Conservation (phyloP, 352 stramenopile species). For the Pythium dissimile region DNA sequence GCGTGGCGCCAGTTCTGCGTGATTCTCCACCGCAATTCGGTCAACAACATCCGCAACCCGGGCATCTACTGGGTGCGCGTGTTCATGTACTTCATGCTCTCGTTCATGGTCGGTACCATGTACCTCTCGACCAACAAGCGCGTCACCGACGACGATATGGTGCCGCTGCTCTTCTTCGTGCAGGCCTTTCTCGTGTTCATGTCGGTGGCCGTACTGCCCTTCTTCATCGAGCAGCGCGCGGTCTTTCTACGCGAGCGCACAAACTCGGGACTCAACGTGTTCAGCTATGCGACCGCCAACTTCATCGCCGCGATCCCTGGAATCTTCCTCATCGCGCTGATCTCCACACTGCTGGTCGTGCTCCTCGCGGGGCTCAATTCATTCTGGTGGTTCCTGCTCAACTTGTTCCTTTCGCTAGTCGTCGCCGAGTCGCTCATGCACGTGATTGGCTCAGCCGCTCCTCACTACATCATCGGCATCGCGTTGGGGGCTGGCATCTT, state of each 20-base stretch:
- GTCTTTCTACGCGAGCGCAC: conserved; percentile 82
- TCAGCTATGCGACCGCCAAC: conserved; percentile 57
- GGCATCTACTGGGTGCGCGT: conserved; percentile 68
- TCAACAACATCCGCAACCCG: conserved; percentile 62
- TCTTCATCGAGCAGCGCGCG: conserved; percentile 73
- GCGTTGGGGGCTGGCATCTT: conserved; percentile 74
- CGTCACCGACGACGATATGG: conserved; percentile 35
- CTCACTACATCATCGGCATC: conserved; percentile 88
- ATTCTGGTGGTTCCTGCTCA: conserved; percentile 31
- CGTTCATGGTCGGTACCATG: conserved; percentile 69
- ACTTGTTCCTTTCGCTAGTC: conserved; percentile 67
- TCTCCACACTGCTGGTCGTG: conserved; percentile 33
- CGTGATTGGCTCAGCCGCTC: conserved; percentile 68
- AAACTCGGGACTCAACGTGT: conserved; percentile 73
- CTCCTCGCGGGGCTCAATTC: conserved; percentile 32
- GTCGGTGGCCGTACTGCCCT: conserved; percentile 82
- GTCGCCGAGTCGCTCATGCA: conserved; percentile 80
- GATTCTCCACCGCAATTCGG: conserved; percentile 47
- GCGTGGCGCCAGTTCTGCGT: conserved; percentile 49
- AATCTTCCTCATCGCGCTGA: conserved; percentile 51
- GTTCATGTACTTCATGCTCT: conserved; percentile 70
- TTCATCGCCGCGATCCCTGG: conserved; percentile 44
- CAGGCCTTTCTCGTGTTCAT: conserved; percentile 90
- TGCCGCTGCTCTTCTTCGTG: conserved; percentile 80
- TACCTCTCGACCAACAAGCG: conserved; percentile 54